A percentile compares a stretch with the other conserved stretches of the same genome.
Conservation (phyloP, 1,139 yeast genomes). For the Pichia sp. region DNA sequence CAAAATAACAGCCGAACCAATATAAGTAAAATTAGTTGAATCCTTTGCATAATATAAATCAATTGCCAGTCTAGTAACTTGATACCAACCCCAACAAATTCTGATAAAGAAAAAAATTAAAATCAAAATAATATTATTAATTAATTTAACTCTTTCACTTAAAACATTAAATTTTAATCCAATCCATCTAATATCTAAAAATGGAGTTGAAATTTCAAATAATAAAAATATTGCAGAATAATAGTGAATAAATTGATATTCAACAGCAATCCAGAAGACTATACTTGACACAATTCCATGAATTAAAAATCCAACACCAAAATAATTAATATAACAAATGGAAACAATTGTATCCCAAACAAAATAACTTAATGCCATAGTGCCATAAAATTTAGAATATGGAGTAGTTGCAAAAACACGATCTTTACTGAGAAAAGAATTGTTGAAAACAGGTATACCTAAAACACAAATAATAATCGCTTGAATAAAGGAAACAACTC, state of each 20-base stretch:
- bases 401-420: constrained; percentile 67
- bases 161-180: constrained; percentile 63
- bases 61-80: constrained; percentile 46
- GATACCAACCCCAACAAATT: constrained; percentile 84
- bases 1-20: constrained; percentile 47
- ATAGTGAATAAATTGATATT: constrained; percentile 67
- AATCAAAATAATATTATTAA: constrained; percentile 69
- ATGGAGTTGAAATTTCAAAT: constrained; percentile 91
- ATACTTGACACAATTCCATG: constrained; percentile 81
- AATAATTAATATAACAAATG: constrained; percentile 48
- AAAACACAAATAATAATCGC: constrained; percentile 51
- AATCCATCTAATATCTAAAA: constrained; percentile 88
- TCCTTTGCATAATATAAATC: constrained; percentile 43
- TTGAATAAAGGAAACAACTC: constrained; percentile 84
- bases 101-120: constrained; percentile 69
- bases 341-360: constrained; percentile 85
- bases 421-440: constrained; percentile 42
- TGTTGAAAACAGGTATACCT: constrained; percentile 56
- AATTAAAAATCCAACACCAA: constrained; percentile 77
- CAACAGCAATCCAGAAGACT: constrained; percentile 59
- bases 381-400: constrained; percentile 63
- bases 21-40: constrained; percentile 39
- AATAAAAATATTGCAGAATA: constrained; percentile 80
- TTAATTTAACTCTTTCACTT: constrained; percentile 45
- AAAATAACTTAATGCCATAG: constrained; percentile 80